These are phyloP conservation scores for Paecilomyces fulvus DNA, from an alignment of 2,329 filamentous ascomycete genomes.

Conservation along the genomic window DNA sequence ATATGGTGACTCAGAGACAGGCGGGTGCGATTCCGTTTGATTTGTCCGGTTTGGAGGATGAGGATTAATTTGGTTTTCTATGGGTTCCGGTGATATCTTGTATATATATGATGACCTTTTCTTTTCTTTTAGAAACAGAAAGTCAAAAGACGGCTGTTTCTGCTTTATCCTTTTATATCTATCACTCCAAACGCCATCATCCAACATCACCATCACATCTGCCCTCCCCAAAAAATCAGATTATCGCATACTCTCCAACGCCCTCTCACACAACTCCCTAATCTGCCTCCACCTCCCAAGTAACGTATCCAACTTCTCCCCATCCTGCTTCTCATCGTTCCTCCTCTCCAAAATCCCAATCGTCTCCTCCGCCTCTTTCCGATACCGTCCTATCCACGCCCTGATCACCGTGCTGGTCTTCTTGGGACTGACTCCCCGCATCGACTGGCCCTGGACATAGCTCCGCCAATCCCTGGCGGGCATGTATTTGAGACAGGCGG, in stretches of 20 bases:
- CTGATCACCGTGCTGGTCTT: slow-evolving; percentile 25
- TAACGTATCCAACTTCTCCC: slow-evolving; percentile 18
- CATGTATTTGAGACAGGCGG: slow-evolving; percentile 33
- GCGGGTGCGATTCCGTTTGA: slow-evolving; percentile 25
- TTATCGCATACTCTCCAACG: slow-evolving; percentile 12
- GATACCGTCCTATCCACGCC: slow-evolving; percentile 28
- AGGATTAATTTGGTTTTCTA: slow-evolving; percentile 1
- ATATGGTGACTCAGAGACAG: slow-evolving; percentile 31
- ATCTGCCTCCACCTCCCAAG: slow-evolving; percentile 34
- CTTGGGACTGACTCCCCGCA: slow-evolving; percentile 18
- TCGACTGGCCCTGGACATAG: slow-evolving; percentile 30
- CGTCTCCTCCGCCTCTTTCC: slow-evolving; percentile 22
- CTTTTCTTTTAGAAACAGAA: neutral
- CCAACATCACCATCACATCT: neutral
- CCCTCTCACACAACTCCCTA: slow-evolving; percentile 21
- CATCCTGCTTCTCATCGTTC: slow-evolving; percentile 2
- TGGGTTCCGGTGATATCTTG: neutral
- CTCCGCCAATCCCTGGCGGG: slow-evolving; percentile 29
- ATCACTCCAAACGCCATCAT: neutral
- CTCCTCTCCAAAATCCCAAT: slow-evolving; percentile 16
- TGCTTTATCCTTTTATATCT: neutral
- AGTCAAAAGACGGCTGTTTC: neutral
- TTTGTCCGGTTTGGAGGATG: slow-evolving; percentile 6
- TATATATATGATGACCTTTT: neutral
- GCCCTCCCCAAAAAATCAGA: neutral